Conservation (phyloP, 2,329 filamentous ascomycete genomes). For the Huntiella omanensis region DNA sequence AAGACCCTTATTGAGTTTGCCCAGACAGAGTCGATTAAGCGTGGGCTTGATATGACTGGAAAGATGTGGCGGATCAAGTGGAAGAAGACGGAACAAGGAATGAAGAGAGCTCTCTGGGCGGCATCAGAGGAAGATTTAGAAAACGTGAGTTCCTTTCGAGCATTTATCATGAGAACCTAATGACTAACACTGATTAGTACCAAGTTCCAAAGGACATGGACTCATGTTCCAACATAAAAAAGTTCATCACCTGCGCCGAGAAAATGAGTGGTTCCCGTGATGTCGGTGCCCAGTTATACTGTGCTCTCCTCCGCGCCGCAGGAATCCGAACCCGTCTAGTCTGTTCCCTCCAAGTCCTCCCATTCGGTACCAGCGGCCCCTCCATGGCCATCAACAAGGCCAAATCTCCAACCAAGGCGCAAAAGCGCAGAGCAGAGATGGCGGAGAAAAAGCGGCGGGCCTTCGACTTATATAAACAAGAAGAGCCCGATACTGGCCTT, state of each 20-base stretch:
- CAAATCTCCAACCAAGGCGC: constrained; percentile 15
- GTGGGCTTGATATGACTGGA: constrained; percentile 53
- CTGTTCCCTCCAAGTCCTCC: constrained; percentile 72
- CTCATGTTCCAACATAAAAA: constrained; percentile 44
- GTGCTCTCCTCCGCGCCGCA: constrained; percentile 64
- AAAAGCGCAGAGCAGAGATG: constrained; percentile 12
- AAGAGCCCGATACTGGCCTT: not conserved
- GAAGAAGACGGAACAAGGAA: constrained; percentile 48
- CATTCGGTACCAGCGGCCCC: constrained; percentile 40
- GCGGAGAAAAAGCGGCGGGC: constrained; percentile 16
- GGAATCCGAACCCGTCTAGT: constrained; percentile 69
- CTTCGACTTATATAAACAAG: constrained; percentile 7
- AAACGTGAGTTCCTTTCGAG: constrained; percentile 25
- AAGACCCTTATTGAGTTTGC: constrained; percentile 53
- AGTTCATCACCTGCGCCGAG: constrained; percentile 55
- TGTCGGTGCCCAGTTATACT: constrained; percentile 77
- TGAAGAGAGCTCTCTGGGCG: constrained; percentile 57
- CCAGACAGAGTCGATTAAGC: constrained; percentile 56
- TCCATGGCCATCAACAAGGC: constrained; percentile 23
- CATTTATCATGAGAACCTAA: not conserved
- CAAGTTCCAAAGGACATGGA: constrained; percentile 45
- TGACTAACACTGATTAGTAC: constrained; percentile 23
- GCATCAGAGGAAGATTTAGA: constrained; percentile 43
- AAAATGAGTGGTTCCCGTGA: constrained; percentile 67
- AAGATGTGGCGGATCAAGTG: constrained; percentile 53